Percentiles rank a stretch among this genome's conserved stretches.
phyloP scores from a whole-genome alignment of 2,329 filamentous ascomycete species.

The Alternaria brassicicola region DNA sequence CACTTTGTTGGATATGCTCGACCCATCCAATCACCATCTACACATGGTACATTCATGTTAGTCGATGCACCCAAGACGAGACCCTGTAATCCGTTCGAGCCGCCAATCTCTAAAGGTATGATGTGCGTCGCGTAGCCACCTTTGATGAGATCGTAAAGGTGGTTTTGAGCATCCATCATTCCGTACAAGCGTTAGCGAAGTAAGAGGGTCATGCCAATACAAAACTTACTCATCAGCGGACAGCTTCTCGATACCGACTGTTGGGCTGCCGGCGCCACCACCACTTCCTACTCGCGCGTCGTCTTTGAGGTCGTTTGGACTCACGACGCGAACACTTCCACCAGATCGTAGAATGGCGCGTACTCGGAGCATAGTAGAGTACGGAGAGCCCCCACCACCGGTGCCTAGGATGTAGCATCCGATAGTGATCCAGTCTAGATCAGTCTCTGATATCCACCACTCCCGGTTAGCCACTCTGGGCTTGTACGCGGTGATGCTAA shows the following conservation, averaged over 20 bases:
- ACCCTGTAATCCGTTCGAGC: conserved; percentile 53
- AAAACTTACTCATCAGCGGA: conserved; percentile 49
- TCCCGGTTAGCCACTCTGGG: conserved; percentile 48
- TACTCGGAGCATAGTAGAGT: conserved; percentile 52
- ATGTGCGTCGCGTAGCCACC: conserved; percentile 45
- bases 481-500: conserved; percentile 47
- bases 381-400: conserved; percentile 57
- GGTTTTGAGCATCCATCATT: conserved; percentile 48
- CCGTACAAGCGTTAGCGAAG: conserved; percentile 17
- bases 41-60: conserved; percentile 51
- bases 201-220: not conserved
- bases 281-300: conserved; percentile 54
- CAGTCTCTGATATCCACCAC: conserved; percentile 56
- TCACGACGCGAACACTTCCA: conserved; percentile 50
- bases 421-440: conserved; percentile 54
- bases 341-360: conserved; percentile 50
- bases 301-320: conserved; percentile 52
- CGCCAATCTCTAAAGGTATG: conserved; percentile 55
- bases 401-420: conserved; percentile 58
- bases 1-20: conserved; percentile 55
- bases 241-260: conserved; percentile 53
- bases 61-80: conserved; percentile 47
- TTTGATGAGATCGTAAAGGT: conserved; percentile 43
- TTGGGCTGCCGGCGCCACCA: conserved; percentile 54
- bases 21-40: conserved; percentile 58